A percentile compares a stretch with the other conserved stretches of the same genome.
Conservation (phyloP, 257 asterid species). For the Phtheirospermum japonicum region DNA sequence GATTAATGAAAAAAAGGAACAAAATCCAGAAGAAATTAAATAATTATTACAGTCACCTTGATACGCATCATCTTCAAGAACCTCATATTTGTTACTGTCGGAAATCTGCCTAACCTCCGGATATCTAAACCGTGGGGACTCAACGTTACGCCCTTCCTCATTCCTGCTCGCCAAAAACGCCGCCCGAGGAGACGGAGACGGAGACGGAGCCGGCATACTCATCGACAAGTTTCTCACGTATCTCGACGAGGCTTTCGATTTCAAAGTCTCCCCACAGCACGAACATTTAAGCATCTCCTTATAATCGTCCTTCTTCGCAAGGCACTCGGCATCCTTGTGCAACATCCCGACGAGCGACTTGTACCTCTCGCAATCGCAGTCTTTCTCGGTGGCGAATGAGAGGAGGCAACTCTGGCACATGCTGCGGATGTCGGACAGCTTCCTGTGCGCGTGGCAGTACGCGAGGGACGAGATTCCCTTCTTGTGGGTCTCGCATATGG, state of each 20-base stretch:
- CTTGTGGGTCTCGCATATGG: slow-evolving; percentile 81
- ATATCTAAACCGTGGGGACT: slow-evolving; percentile 49
- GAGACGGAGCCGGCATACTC: slow-evolving; percentile 36
- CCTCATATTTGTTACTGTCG: slow-evolving; percentile 41
- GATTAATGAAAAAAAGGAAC: no score
- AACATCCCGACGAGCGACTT: slow-evolving; percentile 69
- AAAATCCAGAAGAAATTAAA: neutral
- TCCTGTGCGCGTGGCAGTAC: slow-evolving; percentile 71
- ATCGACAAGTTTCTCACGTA: slow-evolving; percentile 46
- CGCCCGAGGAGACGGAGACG: slow-evolving; percentile 79
- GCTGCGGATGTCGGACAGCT: slow-evolving; percentile 54
- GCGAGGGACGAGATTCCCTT: slow-evolving; percentile 77
- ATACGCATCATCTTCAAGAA: slow-evolving; percentile 46
- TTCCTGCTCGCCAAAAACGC: slow-evolving; percentile 37
- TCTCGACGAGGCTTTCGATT: slow-evolving; percentile 39
- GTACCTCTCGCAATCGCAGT: slow-evolving; percentile 35
- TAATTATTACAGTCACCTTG: slow-evolving; percentile 38
- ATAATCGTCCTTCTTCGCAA: slow-evolving; percentile 45
- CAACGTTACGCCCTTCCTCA: slow-evolving; percentile 43
- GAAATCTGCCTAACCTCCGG: slow-evolving; percentile 56
- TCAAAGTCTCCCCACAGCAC: slow-evolving; percentile 82
- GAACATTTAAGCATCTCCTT: slow-evolving; percentile 43
- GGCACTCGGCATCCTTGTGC: slow-evolving; percentile 52
- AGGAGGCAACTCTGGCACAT: slow-evolving; percentile 79
- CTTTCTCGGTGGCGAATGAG: slow-evolving; percentile 62